Evolutionary conservation across 257 asterid species (phyloP).

Genomic region (Forsythia viridissima): DNA sequence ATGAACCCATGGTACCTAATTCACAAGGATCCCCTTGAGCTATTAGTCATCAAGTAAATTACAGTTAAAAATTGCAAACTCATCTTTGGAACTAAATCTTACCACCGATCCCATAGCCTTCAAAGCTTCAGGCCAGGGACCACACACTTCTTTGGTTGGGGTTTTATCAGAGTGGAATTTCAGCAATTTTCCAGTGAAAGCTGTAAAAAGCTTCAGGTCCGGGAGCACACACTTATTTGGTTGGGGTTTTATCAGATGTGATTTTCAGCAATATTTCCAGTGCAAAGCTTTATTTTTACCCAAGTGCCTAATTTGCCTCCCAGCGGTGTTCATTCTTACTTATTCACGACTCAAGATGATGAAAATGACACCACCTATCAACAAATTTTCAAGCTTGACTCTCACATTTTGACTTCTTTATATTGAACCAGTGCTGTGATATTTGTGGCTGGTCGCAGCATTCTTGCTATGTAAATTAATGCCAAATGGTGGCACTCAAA

Average conservation of each 20-base stretch:
- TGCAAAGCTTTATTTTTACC: background rate
- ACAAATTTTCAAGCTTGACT: background rate
- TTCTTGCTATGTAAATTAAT: background rate
- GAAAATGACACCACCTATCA: background rate
- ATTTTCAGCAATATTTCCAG: background rate
- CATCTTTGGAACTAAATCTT: background rate
- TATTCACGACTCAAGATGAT: background rate
- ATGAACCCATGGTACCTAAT: background rate
- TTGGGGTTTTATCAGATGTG: background rate
- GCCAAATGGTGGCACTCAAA: background rate
- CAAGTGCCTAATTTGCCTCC: background rate
- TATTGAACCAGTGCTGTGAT: background rate
- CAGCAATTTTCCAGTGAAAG: background rate
- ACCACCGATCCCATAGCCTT: background rate
- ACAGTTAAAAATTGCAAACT: background rate
- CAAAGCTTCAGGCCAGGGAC: background rate
- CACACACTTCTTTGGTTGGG: background rate
- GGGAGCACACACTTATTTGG: background rate
- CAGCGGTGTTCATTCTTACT: background rate
- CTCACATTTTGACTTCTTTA: background rate
- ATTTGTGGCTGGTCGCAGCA: background rate
- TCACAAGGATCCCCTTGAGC: background rate
- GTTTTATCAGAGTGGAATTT: background rate
- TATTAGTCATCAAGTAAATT: background rate
- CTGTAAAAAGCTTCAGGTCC: background rate